phyloP scores from a whole-genome alignment of 2,329 filamentous ascomycete species.

The Cladosporium sphaerospermum region DNA sequence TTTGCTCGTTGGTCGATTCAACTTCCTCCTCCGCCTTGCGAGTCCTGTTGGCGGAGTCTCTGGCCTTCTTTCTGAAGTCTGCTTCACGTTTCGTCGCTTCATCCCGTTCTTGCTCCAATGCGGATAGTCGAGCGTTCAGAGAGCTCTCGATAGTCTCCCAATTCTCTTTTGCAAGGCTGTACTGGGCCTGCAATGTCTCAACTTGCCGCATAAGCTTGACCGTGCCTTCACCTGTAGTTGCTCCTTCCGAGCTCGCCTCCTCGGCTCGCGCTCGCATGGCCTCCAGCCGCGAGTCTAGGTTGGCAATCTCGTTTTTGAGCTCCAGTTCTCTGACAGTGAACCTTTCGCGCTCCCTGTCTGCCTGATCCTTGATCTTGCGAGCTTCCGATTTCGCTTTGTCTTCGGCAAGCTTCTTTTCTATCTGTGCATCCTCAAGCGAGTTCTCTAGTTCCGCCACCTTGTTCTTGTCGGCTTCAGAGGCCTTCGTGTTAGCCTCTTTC shows the following conservation, averaged over 20 bases:
- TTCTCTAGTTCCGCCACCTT: conserved; percentile 52
- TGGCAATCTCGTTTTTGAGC: conserved; percentile 67
- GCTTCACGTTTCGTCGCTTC: conserved; percentile 76
- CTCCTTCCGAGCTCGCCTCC: conserved; percentile 72
- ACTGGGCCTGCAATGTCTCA: conserved; percentile 91
- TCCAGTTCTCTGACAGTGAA: conserved; percentile 65
- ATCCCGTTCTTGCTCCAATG: conserved; percentile 83
- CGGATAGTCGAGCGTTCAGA: conserved; percentile 67
- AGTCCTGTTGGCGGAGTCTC: conserved; percentile 67
- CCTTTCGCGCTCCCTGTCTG: conserved; percentile 66
- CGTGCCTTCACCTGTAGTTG: conserved; percentile 50
- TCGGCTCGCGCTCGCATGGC: conserved; percentile 78
- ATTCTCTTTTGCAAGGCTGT: conserved; percentile 88
- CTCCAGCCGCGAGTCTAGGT: conserved; percentile 85
- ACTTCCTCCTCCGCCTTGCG: conserved; percentile 76
- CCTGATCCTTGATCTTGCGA: conserved; percentile 65
- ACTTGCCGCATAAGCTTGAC: conserved; percentile 82
- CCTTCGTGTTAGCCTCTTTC: conserved; percentile 59
- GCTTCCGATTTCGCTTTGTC: conserved; percentile 66
- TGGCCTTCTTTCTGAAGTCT: conserved; percentile 81
- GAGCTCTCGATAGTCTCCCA: conserved; percentile 96
- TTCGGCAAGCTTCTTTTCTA: conserved; percentile 69
- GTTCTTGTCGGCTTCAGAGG: conserved; percentile 59
- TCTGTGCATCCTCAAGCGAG: conserved; percentile 58
- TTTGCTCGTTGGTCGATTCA: conserved; percentile 59